A percentile compares a stretch with the other conserved stretches of the same genome.
Conservation (phyloP, 192 early-diverging fungal species). For the Mortierella hygrophila region DNA sequence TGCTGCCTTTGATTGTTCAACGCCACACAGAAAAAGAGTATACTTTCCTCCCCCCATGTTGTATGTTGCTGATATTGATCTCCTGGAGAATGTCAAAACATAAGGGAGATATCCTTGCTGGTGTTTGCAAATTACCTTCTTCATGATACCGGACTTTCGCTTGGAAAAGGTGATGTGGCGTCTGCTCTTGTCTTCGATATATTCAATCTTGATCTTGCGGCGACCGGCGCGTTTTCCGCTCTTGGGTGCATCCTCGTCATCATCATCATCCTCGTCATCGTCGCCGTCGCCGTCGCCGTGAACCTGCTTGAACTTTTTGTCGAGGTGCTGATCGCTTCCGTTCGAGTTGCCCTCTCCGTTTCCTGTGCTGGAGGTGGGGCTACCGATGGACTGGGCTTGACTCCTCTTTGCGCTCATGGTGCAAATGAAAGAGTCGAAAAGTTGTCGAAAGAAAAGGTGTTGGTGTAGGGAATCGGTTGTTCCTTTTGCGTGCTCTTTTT, state of each 20-base stretch:
- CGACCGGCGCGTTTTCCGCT: constrained; percentile 81
- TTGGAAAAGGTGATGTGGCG: constrained; percentile 97
- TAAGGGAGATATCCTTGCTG: not conserved
- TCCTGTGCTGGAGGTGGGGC: constrained; percentile 16
- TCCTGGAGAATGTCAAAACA: not conserved
- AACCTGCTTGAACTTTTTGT: constrained; percentile 58
- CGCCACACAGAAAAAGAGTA: not conserved
- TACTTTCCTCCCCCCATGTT: not conserved
- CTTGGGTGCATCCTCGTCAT: constrained; percentile 63
- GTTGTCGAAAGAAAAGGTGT: not conserved
- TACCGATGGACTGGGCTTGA: constrained; percentile 11
- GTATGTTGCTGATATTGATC: not conserved
- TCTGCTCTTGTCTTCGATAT: constrained; percentile 93
- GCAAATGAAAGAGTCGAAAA: not conserved
- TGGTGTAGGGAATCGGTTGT: not conserved
- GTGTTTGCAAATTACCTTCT: constrained; percentile 74
- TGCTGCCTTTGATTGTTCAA: not conserved
- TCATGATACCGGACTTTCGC: constrained; percentile 98
- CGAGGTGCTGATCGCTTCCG: constrained; percentile 31
- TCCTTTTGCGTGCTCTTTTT: constrained; percentile 10
- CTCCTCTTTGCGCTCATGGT: constrained; percentile 38
- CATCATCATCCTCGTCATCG: constrained; percentile 76
- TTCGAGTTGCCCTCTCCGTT: constrained; percentile 6
- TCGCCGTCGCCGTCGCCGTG: constrained; percentile 64
- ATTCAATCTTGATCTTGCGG: constrained; percentile 97